Conservation (phyloP, 192 early-diverging fungal species). For the Chytriomyces confervae region DNA sequence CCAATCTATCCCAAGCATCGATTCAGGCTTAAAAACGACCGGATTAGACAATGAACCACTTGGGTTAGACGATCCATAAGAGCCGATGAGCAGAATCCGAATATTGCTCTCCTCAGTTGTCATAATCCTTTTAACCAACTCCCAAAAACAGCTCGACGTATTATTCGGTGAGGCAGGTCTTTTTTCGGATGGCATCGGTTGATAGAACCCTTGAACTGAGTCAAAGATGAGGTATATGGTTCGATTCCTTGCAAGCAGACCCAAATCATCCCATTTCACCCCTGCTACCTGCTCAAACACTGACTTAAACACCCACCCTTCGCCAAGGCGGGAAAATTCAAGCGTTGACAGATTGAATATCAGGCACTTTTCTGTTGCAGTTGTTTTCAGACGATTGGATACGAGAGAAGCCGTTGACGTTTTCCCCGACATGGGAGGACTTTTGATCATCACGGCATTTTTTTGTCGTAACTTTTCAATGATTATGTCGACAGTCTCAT, state of each 20-base stretch:
- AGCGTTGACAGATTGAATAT: not conserved
- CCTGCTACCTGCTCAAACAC: not conserved
- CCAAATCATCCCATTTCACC: not conserved
- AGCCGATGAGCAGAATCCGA: not conserved
- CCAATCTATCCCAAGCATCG: not conserved
- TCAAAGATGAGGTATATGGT: not conserved
- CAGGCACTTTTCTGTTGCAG: not conserved
- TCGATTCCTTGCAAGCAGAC: not conserved
- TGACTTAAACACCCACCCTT: not conserved
- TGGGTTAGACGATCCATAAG: not conserved
- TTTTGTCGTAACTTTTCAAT: not conserved
- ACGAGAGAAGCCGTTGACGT: not conserved
- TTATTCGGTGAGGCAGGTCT: not conserved
- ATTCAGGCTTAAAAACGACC: not conserved
- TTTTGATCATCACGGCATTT: not conserved
- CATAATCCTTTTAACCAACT: not conserved
- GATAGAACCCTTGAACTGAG: not conserved
- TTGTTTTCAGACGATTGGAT: not conserved
- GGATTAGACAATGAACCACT: not conserved
- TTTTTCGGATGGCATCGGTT: not conserved
- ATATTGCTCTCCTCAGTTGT: not conserved
- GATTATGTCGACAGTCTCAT: too few species aligned
- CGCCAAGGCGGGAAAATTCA: not conserved
- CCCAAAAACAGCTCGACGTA: not conserved
- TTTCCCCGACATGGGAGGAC: slow-evolving; percentile 7